These are phyloP conservation scores for Quercus alba DNA, from an alignment of 306 rosid species.

Conservation along the genomic window DNA sequence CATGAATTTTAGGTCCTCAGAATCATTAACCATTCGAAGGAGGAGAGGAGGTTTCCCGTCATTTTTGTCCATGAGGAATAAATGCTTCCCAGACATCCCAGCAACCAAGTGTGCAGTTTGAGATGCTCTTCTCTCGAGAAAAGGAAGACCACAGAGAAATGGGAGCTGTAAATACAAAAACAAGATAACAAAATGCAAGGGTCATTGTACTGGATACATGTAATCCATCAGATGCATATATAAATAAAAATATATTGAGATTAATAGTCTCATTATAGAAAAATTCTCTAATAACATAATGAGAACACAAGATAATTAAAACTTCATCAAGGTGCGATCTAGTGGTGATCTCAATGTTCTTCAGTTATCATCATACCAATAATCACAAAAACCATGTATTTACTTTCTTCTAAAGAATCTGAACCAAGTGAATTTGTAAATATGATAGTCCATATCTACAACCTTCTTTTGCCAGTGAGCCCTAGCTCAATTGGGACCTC, in stretches of 20 bases:
- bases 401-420: neutral
- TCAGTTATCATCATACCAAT: neutral
- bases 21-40: conserved; percentile 77
- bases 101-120: conserved; percentile 89
- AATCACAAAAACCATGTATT: neutral
- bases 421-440: neutral
- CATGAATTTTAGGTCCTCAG: conserved; percentile 82
- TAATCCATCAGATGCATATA: neutral
- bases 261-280: neutral
- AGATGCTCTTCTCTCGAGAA: conserved; percentile 89
- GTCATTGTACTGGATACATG: conserved; percentile 6
- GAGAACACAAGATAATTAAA: neutral
- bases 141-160: conserved; percentile 84
- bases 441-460: neutral
- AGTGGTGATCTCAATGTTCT: neutral
- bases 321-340: neutral
- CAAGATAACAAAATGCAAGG: conserved; percentile 11
- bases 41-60: conserved; percentile 80
- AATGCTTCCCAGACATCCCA: conserved; percentile 96
- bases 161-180: conserved; percentile 63
- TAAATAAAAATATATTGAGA: conserved; percentile 3
- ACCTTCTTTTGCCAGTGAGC: neutral
- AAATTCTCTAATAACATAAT: neutral
- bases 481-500: too few species aligned
- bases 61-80: conserved; percentile 76